Percentiles rank a stretch among this genome's conserved stretches.
Conservation (phyloP, 805 yeast species). For the Priceomyces carsonii region DNA sequence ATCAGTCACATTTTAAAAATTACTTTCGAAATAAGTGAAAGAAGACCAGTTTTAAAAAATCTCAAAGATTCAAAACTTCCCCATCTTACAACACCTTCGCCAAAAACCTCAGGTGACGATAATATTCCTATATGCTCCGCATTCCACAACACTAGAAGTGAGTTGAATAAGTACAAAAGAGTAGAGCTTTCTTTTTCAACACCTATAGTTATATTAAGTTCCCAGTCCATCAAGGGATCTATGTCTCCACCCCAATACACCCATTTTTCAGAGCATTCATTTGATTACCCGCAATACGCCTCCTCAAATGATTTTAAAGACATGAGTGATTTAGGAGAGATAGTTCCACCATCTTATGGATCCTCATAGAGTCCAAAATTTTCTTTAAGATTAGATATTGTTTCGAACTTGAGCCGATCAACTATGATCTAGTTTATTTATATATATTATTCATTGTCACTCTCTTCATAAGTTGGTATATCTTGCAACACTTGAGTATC, state of each 20-base stretch:
- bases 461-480: conserved; percentile 43
- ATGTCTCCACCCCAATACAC: conserved; percentile 14
- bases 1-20: conserved; percentile 11
- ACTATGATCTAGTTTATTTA: too few relatives aligned
- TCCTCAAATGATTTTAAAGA: neutral
- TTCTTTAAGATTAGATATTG: too few relatives aligned
- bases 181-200: conserved; percentile 15
- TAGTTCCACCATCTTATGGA: conserved; percentile 1
- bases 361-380: neutral
- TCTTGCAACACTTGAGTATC: conserved; percentile 26
- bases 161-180: conserved; percentile 8
- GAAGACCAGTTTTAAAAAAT: neutral
- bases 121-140: conserved; percentile 9
- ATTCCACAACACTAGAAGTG: conserved; percentile 7
- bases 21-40: conserved; percentile 13
- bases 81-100: neutral
- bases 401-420: too few relatives aligned
- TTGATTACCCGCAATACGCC: neutral
- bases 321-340: neutral
- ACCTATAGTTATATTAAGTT: conserved; percentile 12
- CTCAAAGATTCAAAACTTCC: conserved; percentile 4
- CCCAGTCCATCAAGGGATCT: conserved; percentile 12
- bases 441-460: conserved; percentile 26
- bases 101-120: neutral
- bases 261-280: neutral